These are phyloP conservation scores for Amanita thiersii DNA, from an alignment of 768 basidiomycete species.

Conservation along the genomic window DNA sequence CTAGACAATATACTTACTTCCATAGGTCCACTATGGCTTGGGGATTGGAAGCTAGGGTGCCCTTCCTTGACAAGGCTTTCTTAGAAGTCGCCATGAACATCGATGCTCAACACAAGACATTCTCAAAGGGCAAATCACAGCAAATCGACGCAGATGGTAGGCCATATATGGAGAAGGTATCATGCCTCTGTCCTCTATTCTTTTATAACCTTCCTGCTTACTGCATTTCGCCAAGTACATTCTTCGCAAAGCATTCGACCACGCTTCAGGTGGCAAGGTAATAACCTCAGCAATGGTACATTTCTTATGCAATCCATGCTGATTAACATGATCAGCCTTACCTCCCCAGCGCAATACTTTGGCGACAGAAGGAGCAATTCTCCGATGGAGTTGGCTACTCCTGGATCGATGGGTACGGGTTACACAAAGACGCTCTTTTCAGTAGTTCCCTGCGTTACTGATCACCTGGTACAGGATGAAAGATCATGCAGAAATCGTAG, in stretches of 20 bases:
- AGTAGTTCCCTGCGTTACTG: slow-evolving; percentile 2
- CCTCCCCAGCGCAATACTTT: slow-evolving; percentile 88
- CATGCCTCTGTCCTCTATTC: slow-evolving; percentile 4
- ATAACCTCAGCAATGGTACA: background rate
- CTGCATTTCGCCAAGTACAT: slow-evolving; percentile 61
- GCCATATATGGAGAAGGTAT: slow-evolving; percentile 94
- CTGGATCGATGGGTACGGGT: slow-evolving; percentile 88
- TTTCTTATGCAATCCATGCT: slow-evolving; percentile 2
- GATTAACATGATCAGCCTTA: slow-evolving; percentile 51
- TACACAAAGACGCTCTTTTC: background rate
- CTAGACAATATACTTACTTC: background rate
- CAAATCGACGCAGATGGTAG: slow-evolving; percentile 76
- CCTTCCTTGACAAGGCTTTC: slow-evolving; percentile 97
- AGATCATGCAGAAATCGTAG: slow-evolving; percentile 63
- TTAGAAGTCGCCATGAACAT: slow-evolving; percentile 90
- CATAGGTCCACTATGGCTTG: slow-evolving; percentile 96
- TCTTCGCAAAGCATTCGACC: slow-evolving; percentile 92
- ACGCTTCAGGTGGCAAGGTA: slow-evolving; percentile 70
- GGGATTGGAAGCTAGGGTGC: slow-evolving; percentile 97
- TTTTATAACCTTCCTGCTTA: slow-evolving; percentile 9
- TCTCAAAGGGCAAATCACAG: slow-evolving; percentile 71
- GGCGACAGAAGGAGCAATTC: slow-evolving; percentile 99
- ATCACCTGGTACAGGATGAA: slow-evolving; percentile 61
- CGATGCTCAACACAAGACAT: slow-evolving; percentile 82
- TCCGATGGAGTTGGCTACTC: slow-evolving; percentile 98